Percentiles rank a stretch among this genome's conserved stretches.
These are phyloP conservation scores for Hemileccinum rubropunctum DNA, from an alignment of 768 basidiomycete species.

Conservation along the genomic window DNA sequence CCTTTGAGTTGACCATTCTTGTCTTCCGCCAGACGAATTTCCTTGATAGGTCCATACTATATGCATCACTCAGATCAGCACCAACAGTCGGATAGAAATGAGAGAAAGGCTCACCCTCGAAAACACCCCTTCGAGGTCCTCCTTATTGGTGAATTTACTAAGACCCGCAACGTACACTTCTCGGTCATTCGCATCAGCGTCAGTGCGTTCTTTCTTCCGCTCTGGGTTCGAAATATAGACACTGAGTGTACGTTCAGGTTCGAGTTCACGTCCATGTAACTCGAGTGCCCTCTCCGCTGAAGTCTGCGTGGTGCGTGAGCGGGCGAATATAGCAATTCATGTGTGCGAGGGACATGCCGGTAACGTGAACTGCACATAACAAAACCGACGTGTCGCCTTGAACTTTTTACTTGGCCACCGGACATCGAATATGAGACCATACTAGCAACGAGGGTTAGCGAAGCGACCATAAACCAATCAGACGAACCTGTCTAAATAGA, in stretches of 20 bases:
- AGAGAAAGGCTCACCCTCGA: constrained; percentile 50
- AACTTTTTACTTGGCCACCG: constrained; percentile 99
- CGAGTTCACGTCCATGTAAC: constrained; percentile 74
- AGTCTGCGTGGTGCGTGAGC: constrained; percentile 34
- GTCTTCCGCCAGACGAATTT: constrained; percentile 75
- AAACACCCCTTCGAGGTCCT: constrained; percentile 79
- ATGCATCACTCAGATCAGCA: neutral
- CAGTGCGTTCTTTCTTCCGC: constrained; percentile 85
- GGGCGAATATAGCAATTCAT: neutral
- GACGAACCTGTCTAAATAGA: constrained; percentile 72
- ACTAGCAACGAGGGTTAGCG: constrained; percentile 43
- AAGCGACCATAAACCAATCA: neutral
- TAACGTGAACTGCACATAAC: constrained; percentile 88
- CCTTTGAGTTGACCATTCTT: constrained; percentile 72
- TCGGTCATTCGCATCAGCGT: constrained; percentile 77
- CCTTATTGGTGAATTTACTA: constrained; percentile 70
- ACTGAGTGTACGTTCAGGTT: constrained; percentile 61
- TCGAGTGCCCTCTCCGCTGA: constrained; percentile 77
- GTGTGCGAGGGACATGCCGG: constrained; percentile 53
- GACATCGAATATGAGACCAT: constrained; percentile 88
- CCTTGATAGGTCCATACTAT: constrained; percentile 82
- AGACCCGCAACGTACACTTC: constrained; percentile 90
- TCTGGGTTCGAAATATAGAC: constrained; percentile 91
- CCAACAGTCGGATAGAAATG: neutral
- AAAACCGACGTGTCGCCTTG: constrained; percentile 87